Base-by-base conservation (phyloP, 768 basidiomycete species). In the Chalciporus piperatus region DNA sequence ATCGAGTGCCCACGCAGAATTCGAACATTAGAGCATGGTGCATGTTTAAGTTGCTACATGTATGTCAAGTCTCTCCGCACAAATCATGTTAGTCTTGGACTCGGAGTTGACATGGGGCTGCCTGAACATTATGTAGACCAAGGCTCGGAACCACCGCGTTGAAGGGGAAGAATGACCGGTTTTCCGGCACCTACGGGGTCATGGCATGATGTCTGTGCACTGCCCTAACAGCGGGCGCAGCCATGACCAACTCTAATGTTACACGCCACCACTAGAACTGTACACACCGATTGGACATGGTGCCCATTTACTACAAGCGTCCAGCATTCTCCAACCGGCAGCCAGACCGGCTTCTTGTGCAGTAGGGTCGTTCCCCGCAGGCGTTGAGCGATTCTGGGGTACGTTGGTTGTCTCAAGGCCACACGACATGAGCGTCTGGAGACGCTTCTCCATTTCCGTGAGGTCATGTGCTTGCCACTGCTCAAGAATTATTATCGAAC, bases 241-340 rank as follows among this genome's bases (percentile, higher is more conserved):
- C 14, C 13, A 5, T 13, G 12, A 3, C 14, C 17, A 9, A 44
- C 27, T 23, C 28, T 41, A 16, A 43, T 35, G 9, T 11, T 52
- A 61, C 49, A 40, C 45, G 27, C 22, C 39, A 55, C 30, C 46
- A 47, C 52, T 28, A 13, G 32, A 27, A 50, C 43, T 57, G 52
- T 72, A 78, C 45, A 87, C 74, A 9, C 89, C 89, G 41, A 91
- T 84, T 6, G 89, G 87, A 60, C 80, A 84, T 3, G 83, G 75
- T 55, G 70, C 75, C 89, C 89, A 89, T 33, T 67, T 65, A 14
- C 69, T 70, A 16, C 56, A 67, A 19, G 64, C 63, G 25, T 74
- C 69, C 12, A 84, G 68, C 38, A 74, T 48, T 45, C 72, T 72
- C 87, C 89, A 90, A 19, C 86, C 88, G 30, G 23, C 7, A 44